These are phyloP conservation scores for Talinum fruticosum DNA, from an alignment of 148 eudicot genomes.

Conservation along the genomic window DNA sequence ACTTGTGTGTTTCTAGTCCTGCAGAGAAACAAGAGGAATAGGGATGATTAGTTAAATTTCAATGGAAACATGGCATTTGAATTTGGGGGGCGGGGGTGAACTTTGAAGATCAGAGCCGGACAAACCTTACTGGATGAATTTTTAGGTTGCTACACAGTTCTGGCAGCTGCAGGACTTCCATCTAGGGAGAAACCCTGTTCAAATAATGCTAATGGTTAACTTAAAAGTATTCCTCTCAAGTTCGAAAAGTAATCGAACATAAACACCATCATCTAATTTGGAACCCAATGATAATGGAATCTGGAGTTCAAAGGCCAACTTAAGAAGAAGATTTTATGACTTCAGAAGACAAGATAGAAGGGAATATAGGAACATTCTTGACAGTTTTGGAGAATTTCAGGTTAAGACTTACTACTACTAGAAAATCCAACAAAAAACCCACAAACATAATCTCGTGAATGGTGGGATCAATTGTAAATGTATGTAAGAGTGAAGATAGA, in stretches of 20 bases:
- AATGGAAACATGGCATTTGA: neutral
- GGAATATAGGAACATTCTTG: neutral
- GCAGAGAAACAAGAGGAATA: neutral
- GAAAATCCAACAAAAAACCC: neutral
- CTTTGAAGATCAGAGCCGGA: neutral
- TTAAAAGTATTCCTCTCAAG: neutral
- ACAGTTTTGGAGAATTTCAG: neutral
- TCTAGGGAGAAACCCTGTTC: conserved; percentile 85
- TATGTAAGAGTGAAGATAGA: neutral
- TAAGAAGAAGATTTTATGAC: neutral
- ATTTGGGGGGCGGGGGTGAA: neutral
- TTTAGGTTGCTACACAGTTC: conserved; percentile 74
- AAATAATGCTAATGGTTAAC: conserved; percentile 11
- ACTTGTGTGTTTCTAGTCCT: conserved; percentile 41
- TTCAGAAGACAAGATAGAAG: neutral
- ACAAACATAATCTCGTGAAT: too few relatives aligned
- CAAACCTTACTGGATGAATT: conserved; percentile 79
- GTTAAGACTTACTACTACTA: neutral
- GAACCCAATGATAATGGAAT: neutral
- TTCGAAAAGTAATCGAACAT: neutral
- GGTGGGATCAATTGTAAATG: neutral
- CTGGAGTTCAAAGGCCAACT: neutral
- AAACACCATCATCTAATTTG: neutral
- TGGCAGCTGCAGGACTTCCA: conserved; percentile 40
- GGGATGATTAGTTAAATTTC: neutral